Percentiles rank a stretch among this genome's conserved stretches.
These are phyloP conservation scores for Udeniomyces megalosporus DNA, from an alignment of 768 basidiomycete genomes.

Conservation along the genomic window DNA sequence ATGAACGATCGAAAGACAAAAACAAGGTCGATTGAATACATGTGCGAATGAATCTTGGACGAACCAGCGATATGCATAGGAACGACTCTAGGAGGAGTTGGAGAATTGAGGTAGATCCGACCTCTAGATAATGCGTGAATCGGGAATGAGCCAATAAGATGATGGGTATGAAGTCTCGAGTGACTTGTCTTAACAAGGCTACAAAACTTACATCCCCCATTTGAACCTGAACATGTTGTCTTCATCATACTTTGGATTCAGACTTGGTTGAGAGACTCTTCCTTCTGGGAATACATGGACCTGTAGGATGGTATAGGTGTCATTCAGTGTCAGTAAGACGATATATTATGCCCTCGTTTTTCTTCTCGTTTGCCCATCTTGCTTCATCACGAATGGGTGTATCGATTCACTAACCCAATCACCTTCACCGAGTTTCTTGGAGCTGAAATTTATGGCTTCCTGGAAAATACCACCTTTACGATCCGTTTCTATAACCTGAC, in stretches of 20 bases:
- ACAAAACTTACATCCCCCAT: slow-evolving; percentile 2
- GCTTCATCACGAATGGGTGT: too few relatives aligned
- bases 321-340: too few relatives aligned
- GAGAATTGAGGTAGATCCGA: slow-evolving; percentile 2
- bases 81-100: background rate
- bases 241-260: background rate
- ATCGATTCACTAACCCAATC: slow-evolving; percentile 1
- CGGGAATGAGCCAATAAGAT: too few relatives aligned
- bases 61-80: slow-evolving; percentile 3
- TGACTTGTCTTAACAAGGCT: too few relatives aligned
- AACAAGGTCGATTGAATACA: background rate
- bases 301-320: background rate
- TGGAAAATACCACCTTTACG: slow-evolving; percentile 9
- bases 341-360: too few relatives aligned
- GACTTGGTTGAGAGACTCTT: background rate
- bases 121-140: background rate
- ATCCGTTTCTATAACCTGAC: slow-evolving; percentile 4
- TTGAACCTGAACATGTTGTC: background rate
- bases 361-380: too few relatives aligned
- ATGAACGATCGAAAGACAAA: too few relatives aligned
- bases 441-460: background rate
- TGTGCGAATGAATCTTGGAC: background rate
- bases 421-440: background rate
- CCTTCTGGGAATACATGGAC: slow-evolving; percentile 11
- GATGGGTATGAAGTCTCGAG: background rate